Percentiles rank a stretch among this genome's conserved stretches.
These are phyloP conservation scores for Podospora comata DNA, from an alignment of 495 filamentous ascomycete genomes.

Conservation along the genomic window DNA sequence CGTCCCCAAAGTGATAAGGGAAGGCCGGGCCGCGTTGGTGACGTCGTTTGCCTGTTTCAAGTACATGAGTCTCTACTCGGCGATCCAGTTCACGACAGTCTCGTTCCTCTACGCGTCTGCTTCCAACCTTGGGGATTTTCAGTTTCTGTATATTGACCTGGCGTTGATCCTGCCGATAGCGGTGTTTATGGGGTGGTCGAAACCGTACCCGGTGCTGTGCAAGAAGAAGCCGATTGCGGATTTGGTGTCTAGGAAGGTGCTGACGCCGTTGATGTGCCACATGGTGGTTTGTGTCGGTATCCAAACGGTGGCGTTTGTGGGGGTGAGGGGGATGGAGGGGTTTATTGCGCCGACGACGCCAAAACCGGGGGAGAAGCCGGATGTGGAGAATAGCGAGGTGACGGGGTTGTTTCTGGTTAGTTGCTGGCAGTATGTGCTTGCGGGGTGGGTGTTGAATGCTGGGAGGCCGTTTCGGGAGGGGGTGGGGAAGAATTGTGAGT, in stretches of 20 bases:
- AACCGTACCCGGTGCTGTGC: constrained; percentile 71
- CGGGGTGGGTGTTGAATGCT: constrained; percentile 82
- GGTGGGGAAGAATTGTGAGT: constrained; percentile 74
- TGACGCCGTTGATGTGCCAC: constrained; percentile 86
- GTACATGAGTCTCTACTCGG: constrained; percentile 98
- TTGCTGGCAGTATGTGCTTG: constrained; percentile 90
- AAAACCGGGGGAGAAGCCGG: constrained; percentile 67
- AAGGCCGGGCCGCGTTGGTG: constrained; percentile 89
- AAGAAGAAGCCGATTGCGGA: constrained; percentile 87
- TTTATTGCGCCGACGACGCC: constrained; percentile 76
- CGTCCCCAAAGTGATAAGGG: constrained; percentile 90
- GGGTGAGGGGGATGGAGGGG: constrained; percentile 76
- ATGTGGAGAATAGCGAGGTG: constrained; percentile 88
- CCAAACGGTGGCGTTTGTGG: constrained; percentile 68
- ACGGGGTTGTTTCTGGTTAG: constrained; percentile 84
- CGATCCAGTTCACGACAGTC: constrained; percentile 98
- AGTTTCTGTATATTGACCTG: constrained; percentile 96
- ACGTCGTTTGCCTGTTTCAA: constrained; percentile 99
- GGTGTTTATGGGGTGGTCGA: constrained; percentile 98
- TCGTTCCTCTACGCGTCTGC: constrained; percentile 95
- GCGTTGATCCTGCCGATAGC: constrained; percentile 91
- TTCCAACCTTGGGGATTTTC: constrained; percentile 95
- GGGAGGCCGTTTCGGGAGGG: constrained; percentile 83
- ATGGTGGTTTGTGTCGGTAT: constrained; percentile 76
- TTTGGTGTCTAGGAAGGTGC: constrained; percentile 88